Conservation (phyloP, 176 grass and related monocot genomes). For the Aegilops bicornis region DNA sequence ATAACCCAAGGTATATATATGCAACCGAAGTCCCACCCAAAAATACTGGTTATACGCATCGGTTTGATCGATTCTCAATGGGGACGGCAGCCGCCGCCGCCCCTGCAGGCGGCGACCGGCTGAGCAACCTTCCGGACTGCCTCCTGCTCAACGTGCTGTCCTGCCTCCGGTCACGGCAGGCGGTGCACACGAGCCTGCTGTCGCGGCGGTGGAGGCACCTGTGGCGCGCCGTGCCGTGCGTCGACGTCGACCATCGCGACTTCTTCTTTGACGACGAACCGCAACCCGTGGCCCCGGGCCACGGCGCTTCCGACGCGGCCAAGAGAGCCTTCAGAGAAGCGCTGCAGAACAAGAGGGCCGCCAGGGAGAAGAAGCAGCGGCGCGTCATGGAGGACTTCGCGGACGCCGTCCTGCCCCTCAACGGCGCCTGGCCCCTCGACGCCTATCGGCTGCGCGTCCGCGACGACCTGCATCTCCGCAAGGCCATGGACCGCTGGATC, state of each 20-base stretch:
- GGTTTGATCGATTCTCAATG: not conserved
- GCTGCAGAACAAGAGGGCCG: not conserved
- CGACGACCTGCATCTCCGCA: not conserved
- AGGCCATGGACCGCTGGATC: not conserved
- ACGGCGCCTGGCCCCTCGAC: not conserved
- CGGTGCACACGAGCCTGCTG: not conserved
- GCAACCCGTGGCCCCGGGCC: not conserved
- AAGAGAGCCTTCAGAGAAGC: not conserved
- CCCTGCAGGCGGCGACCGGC: not conserved
- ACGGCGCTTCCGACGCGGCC: not conserved
- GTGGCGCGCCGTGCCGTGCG: not conserved
- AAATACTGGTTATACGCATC: not conserved
- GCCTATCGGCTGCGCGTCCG: not conserved
- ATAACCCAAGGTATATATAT: not conserved
- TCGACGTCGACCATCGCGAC: not conserved
- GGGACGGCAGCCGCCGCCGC: not conserved
- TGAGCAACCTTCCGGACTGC: not conserved
- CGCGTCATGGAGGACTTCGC: not conserved
- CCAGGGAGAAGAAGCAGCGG: not conserved
- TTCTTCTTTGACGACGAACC: not conserved
- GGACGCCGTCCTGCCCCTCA: not conserved
- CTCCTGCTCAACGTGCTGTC: not conserved
- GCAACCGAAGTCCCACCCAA: not conserved
- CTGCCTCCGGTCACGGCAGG: not conserved
- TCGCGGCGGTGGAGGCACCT: slow-evolving; percentile 1